Evolutionary conservation across 805 yeast genomes (phyloP), one percentile per base, ranked within the genome.

Genomic region (Pichia cephalocereana): DNA sequence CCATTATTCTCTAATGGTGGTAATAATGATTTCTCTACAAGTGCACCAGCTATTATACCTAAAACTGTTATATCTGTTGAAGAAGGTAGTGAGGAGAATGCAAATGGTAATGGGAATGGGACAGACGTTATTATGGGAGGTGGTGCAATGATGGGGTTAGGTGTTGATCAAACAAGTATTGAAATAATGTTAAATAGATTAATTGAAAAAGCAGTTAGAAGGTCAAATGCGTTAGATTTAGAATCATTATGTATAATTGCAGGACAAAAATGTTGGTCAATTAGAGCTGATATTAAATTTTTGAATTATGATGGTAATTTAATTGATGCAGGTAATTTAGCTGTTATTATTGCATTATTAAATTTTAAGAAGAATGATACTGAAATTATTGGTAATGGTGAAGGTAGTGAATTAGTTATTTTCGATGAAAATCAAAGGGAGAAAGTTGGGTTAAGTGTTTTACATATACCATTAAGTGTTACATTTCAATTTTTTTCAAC

Each of bases 291-390:
- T 61, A 79, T 93, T 17, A 95, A 89, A 60, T 86, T 86, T 57
- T 67, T 93, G 49, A 84, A 89, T 61, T 88, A 80, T 60, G 99
- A 93, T 65, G 99, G 99, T 40, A 95, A 95, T 18, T 75, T 93
- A 43, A 82, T 90, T 39, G 99, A 93, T 64, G 85, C 88, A 8
- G 83, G 91, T 40, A 86, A 96, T 66, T 74, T 89, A 48, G 98
- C 93, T 0, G 96, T 88, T 8, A 83, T 88, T 76, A 78, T 91
- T 8, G 96, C 86, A 0, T 70, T 93, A 47, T 71, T 82, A 54
- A 96, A 90, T 63, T 93, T 80, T 65, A 77, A 77, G 48, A 82
- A 86, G 57, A 95, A 96, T 11, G 96, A 90, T 64, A 76, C 88
- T 32, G 77, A 89, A 2, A 79, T 89, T 10, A 72, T 73, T 40